Evolutionary conservation across 306 rosid genomes (phyloP), one percentile per base, ranked within the genome.

Genomic region (Cicer yamashitae): DNA sequence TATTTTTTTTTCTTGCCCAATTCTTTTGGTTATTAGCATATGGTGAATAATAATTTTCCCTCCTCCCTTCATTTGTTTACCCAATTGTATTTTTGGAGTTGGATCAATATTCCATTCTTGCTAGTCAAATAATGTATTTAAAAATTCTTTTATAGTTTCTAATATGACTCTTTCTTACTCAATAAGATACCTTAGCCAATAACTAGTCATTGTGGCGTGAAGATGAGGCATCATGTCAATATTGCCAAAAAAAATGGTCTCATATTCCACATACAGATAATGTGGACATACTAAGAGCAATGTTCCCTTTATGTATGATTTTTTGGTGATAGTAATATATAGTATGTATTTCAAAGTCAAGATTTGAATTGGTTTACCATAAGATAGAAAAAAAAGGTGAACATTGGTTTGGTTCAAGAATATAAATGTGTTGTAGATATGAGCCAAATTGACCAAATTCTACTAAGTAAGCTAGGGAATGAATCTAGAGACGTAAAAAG

Each of bases 241-340:
- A 60, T 15, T 58, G 34, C 0, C 20, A 46, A 2, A 45, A 73
- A 34, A 73, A 41, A 25, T 41, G 13, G 68, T 34, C 52, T 67
- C 66, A 77, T 57, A 60, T 60, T 82, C 82, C 14, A 78, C 56
- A 77, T 82, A 59, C 79, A 73, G 54, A 71, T 73, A 59, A 82
- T 54, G 39, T 67, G 34, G 80, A 73, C 80, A 60, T 52, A 1
- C 13, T 9, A 8, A 60, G 53, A 47, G 17, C 61, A 22, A 7
- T 45, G 69, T 52, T 41, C 69, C 14, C 14, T 15, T 20, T 43
- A 48, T 61, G 13, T 39, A 47, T 25, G 10, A 45, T 60, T 39
- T 39, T 43, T 41, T 82, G 67, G 71, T 47, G 34, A 67, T 14
- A 67, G 67, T 72, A 54, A 53, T 72, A 5, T 47, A 34, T 61